Base-by-base conservation (phyloP, 164 flowering plant genomes). In the Dillenia suffruticosa region DNA sequence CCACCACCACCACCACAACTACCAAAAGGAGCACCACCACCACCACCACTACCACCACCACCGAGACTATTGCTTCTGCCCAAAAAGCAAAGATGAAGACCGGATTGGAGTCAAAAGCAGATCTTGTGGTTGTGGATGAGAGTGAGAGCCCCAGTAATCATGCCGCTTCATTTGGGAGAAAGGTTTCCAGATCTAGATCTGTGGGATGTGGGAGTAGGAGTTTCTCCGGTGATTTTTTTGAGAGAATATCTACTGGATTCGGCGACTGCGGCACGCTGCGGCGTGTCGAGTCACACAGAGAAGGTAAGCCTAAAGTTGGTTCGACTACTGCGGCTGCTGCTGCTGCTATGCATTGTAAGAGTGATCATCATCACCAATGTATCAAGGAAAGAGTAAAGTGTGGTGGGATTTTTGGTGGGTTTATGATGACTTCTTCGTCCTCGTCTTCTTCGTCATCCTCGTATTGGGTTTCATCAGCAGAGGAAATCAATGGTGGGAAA, bases 191-290 rank as follows among this genome's bases (percentile, higher is more conserved):
- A 74, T 94, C 97, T 55, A 89, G 97, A 86, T 94, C 98, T 56
- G 97, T 91, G 9, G 96, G 97, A 14, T 91, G 97, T 56, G 97
- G 98, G 2, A 90, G 96, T 76, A 68, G 95, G 79, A 91, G 97
- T 79, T 94, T 94, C 67, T 87, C 96, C 1, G 96, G 98, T 2
- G 98, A 89, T 50, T 87, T 94, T 58, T 81, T 94, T 46, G 97
- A 87, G 76, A 75, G 91, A 64, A 86, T 93, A 51, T 90, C 97
- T 1, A 90, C 86, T 15, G 97, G 98, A 51, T 78, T 90, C 56
- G 98, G 91, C 0, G 98, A 94, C 58, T 94, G 96, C 40, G 40
- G 40, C 70, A 80, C 97, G 2, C 85, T 94, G 12, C 67, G 97
- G 26, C 71, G 98, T 45, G 96, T 88, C 11, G 97, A 93, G 70